These are phyloP conservation scores for Picochlorum costavermella DNA, from an alignment of 139 green algal genomes.

Conservation along the genomic window DNA sequence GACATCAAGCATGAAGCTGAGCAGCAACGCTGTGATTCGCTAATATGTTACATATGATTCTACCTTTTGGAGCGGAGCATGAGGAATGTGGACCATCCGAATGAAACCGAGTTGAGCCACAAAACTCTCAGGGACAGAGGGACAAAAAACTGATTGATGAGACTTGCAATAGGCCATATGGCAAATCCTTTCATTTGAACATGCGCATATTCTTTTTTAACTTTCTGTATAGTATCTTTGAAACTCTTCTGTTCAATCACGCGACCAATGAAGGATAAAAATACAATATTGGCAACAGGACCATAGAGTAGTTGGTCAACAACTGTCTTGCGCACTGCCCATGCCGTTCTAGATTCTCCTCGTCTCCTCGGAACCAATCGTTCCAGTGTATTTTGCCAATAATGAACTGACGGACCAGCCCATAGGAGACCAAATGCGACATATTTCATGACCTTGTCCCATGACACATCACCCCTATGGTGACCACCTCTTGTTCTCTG, in stretches of 20 bases:
- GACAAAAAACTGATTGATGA: conserved; percentile 18
- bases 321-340: conserved; percentile 1
- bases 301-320: conserved; percentile 26
- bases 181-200: conserved; percentile 17
- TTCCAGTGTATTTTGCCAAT: conserved; percentile 25
- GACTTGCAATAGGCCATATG: conserved; percentile 22
- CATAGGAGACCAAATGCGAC: conserved; percentile 17
- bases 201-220: neutral
- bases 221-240: neutral
- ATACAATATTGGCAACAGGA: conserved; percentile 20
- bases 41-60: conserved; percentile 6
- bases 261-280: conserved; percentile 11
- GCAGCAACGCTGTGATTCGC: conserved; percentile 75
- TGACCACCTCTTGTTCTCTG: conserved; percentile 6
- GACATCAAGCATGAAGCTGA: conserved; percentile 40
- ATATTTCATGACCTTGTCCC: conserved; percentile 15
- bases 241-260: conserved; percentile 10
- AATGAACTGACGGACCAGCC: conserved; percentile 17
- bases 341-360: conserved; percentile 3
- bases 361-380: conserved; percentile 13
- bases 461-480: conserved; percentile 4
- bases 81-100: conserved; percentile 22
- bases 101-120: conserved; percentile 11
- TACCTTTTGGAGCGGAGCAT: conserved; percentile 10
- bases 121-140: conserved; percentile 24